phyloP scores from a whole-genome alignment of 257 asterid species.

The Primulina huaijiensis region DNA sequence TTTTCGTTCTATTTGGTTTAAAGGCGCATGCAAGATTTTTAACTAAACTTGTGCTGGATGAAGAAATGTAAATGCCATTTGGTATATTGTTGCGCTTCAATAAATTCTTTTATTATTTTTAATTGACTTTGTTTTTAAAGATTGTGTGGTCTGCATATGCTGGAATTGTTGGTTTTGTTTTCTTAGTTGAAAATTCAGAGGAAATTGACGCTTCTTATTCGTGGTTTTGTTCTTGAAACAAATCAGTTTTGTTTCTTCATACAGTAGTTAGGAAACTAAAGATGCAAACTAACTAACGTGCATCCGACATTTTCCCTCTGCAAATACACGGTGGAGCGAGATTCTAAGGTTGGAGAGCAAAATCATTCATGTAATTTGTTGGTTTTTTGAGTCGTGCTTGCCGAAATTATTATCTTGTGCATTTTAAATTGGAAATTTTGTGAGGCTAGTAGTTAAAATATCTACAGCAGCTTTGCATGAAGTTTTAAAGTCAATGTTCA shows the following conservation, averaged over 20 bases:
- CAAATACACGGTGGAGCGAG: not conserved
- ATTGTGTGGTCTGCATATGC: too few relatives aligned
- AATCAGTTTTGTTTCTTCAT: not conserved
- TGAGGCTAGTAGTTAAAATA: constrained; percentile 7
- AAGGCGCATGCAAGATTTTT: not conserved
- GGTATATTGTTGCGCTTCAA: not conserved
- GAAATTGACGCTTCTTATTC: not conserved
- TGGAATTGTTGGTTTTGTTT: too few relatives aligned
- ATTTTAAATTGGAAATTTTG: constrained; percentile 3
- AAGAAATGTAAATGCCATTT: not conserved
- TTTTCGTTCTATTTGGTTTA: not conserved
- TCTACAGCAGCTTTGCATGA: not conserved
- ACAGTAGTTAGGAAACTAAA: not conserved
- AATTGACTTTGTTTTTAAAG: too few relatives aligned
- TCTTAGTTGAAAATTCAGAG: not conserved
- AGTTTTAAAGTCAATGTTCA: not conserved
- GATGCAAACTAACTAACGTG: not conserved
- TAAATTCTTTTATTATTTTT: too few relatives aligned
- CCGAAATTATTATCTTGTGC: constrained; percentile 1
- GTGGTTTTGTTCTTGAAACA: not conserved
- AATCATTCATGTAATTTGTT: not conserved
- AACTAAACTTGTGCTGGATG: constrained; percentile 12
- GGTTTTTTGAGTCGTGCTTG: not conserved
- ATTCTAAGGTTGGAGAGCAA: not conserved
- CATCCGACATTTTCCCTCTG: not conserved